Base-by-base conservation (phyloP, 2,329 filamentous ascomycete genomes). In the Chaetomium sp. region DNA sequence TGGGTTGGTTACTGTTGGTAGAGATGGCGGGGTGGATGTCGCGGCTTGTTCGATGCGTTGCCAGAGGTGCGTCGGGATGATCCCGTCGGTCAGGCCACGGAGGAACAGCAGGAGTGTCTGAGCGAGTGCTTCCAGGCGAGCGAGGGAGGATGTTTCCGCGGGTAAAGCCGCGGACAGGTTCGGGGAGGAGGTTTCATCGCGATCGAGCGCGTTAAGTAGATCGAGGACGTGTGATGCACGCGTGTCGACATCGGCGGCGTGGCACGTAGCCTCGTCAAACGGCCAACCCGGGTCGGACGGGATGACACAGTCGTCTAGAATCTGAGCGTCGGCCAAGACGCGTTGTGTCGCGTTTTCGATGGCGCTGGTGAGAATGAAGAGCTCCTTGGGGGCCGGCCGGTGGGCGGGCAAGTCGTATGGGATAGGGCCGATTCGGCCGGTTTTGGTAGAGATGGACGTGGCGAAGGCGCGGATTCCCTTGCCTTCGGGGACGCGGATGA, bases 351-450 rank as follows among this genome's bases (percentile, higher is more conserved):
- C 71, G 6, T 70, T 75, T 64, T 82, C 81, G 12, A 96, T 79
- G 9, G 85, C 82, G 69, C 96, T 89, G 5, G 91, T 96, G 65
- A 99, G 80, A 67, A 86, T 86, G 72, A 96, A 95, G 7, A 97
- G 77, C 70, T 96, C 92, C 58, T 88, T 85, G 0, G 94, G 92
- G 1, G 91, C 91, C 9, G 91, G 92, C 67, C 87, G 86, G 67
- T 83, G 83, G 59, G 89, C 80, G 57, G 79, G 81, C 41, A 72
- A 77, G 66, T 75, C 78, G 64, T 77, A 80, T 47, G 74, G 77
- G 57, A 80, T 86, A 60, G 76, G 74, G 2, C 76, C 77, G 3
- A 71, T 62, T 6, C 54, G 61, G 37, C 67, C 69, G 11, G 74
- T 73, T 6, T 67, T 64, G 2, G 67, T 59, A 1, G 62, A 45